These are phyloP conservation scores for Boletus calvinii DNA, from an alignment of 1,284 basidiomycete species.

Conservation along the genomic window DNA sequence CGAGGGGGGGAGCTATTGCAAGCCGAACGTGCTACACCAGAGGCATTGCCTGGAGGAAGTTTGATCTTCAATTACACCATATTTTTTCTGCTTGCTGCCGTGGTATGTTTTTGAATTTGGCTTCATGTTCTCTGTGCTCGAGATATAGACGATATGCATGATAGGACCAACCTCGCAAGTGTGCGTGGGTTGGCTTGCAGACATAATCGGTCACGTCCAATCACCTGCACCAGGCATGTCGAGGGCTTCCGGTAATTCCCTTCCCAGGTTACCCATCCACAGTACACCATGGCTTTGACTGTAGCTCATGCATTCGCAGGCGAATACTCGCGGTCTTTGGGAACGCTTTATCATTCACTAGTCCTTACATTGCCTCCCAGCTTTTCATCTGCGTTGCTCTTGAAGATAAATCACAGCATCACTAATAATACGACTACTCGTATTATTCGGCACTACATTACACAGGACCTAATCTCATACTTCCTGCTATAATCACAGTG, in stretches of 20 bases:
- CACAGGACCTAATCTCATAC: slow-evolving; percentile 54
- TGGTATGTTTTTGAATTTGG: slow-evolving; percentile 37
- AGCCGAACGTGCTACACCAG: slow-evolving; percentile 21
- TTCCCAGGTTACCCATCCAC: not conserved
- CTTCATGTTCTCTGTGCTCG: not conserved
- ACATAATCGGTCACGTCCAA: slow-evolving; percentile 38
- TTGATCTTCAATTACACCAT: slow-evolving; percentile 46
- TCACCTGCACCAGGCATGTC: slow-evolving; percentile 43
- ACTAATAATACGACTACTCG: too few species aligned
- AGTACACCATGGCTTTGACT: slow-evolving; percentile 53
- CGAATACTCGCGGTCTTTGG: too few species aligned
- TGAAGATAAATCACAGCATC: slow-evolving; percentile 41
- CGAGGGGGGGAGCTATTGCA: slow-evolving; percentile 6
- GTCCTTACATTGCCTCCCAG: slow-evolving; percentile 56
- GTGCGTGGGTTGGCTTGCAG: too few species aligned
- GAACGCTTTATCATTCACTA: slow-evolving; percentile 13
- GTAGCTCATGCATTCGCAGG: slow-evolving; percentile 48
- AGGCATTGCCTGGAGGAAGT: slow-evolving; percentile 20
- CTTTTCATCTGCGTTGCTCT: slow-evolving; percentile 58
- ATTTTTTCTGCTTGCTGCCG: slow-evolving; percentile 47
- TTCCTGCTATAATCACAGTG: slow-evolving; percentile 53
- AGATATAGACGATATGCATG: slow-evolving; percentile 7
- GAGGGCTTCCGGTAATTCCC: not conserved
- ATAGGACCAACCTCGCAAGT: slow-evolving; percentile 53
- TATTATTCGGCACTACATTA: slow-evolving; percentile 35